Percentiles rank a stretch among this genome's conserved stretches.
These are phyloP conservation scores for Magnusiomyces suaveolens DNA, from an alignment of 1,139 yeast genomes.

Conservation along the genomic window DNA sequence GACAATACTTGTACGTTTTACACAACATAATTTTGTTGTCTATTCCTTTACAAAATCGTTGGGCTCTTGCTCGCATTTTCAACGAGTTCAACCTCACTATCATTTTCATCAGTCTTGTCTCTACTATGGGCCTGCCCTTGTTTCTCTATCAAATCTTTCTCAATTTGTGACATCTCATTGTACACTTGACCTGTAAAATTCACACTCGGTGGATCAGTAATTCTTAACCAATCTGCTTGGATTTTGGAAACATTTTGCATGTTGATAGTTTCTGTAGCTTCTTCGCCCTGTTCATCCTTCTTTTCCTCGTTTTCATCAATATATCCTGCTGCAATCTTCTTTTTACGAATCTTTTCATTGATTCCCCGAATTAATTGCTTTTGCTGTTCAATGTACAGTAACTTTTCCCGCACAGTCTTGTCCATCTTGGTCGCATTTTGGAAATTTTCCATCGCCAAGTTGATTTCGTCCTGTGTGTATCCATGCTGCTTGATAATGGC, in stretches of 20 bases:
- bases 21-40: no score
- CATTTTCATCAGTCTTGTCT: neutral
- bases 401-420: neutral
- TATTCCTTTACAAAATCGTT: no score
- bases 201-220: constrained; percentile 19
- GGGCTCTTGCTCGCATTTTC: neutral
- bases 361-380: constrained; percentile 5
- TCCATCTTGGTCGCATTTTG: constrained; percentile 8
- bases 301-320: constrained; percentile 7
- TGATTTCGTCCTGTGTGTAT: constrained; percentile 14
- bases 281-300: constrained; percentile 8
- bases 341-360: constrained; percentile 9
- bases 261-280: constrained; percentile 1
- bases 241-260: constrained; percentile 9
- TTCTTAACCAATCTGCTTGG: constrained; percentile 18
- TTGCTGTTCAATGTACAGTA: constrained; percentile 8
- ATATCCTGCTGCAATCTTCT: constrained; percentile 4
- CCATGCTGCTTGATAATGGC: constrained; percentile 9
- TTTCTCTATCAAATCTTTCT: neutral
- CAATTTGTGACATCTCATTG: neutral
- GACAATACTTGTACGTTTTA: no score
- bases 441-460: constrained; percentile 15
- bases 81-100: neutral
- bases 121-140: neutral
- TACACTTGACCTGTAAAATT: constrained; percentile 2